Evolutionary conservation across 257 asterid genomes (phyloP), one percentile per base, ranked within the genome.

Genomic region (Jacaranda copaia): DNA sequence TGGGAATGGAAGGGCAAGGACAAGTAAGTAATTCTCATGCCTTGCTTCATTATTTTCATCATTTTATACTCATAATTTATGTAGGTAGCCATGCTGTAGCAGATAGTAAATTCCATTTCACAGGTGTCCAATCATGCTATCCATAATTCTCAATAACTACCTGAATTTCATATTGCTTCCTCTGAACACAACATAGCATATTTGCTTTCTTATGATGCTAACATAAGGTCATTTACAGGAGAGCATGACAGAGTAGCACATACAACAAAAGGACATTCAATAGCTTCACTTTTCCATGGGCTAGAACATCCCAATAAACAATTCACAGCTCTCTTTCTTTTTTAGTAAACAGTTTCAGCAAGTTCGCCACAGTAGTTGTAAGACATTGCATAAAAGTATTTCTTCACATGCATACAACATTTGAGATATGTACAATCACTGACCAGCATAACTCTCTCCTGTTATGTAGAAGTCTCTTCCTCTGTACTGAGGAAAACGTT

Each of bases 371-470:
- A 2, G 13, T 45, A 8, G 51, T 1, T 7, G 12, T 9, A 45
- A 0, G 51, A 45, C 3, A 45, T 45, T 45, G 51, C 51, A 1
- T 10, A 45, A 45, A 45, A 13, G 13, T 45, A 64, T 25, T 25
- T 25, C 32, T 25, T 25, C 32, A 25, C 2, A 2, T 25, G 32
- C 32, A 25, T 25, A 25, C 32, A 25, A 2, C 32, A 59, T 49
- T 72, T 72, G 64, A 68, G 62, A 57, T 72, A 72, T 20, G n/a
- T 25, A 79, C 49, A 69, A 63, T 39, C 48, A 74, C 83, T 51
- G 76, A 93, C 98, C 99, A 61, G 98, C 98, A 77, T 95, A 95
- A 82, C 99, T 92, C 80, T 95, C 99, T 80, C 99, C 99, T 52
- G 90, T 36, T 40, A 93, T 70, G 75, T 91, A 95, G 88, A 95